Evolutionary conservation across 306 rosid species (phyloP), one percentile per base, ranked within the genome.

Genomic region (Pterocarpus macrocarpus): DNA sequence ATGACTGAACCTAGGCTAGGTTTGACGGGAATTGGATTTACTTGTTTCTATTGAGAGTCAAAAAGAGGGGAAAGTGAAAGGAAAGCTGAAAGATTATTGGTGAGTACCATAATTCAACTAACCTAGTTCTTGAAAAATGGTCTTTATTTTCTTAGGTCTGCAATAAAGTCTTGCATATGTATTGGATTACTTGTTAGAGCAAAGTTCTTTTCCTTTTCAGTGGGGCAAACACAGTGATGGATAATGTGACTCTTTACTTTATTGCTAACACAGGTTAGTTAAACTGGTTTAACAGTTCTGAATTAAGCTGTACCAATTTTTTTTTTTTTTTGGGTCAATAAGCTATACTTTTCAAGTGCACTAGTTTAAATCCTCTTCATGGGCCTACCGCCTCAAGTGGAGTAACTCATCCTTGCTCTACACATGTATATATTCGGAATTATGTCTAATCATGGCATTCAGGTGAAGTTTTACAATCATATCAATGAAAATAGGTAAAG

Each of bases 1-100:
- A 45, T 64, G 8, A 43, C 47, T 43, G 47, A 43, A 43, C 47
- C 47, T 13, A 73, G n/a, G 75, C 66, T 75, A 58, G 66, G 75
- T 64, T 73, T 36, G 71, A 59, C 83, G 56, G 69, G 90, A 50
- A 80, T 84, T 80, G 15, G 89, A 84, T 88, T 90, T 90, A 69
- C 33, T 55, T 5, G 34, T 57, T 9, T 67, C 66, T 53, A 52
- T 22, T 34, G 1, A 22, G 39, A 56, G 56, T 56, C 34, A 28
- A 78, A 78, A 77, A 14, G 65, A 5, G 32, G 71, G 22, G 15
- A 77, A 52, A 57, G 55, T 73, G 55, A 5, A 30, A 38, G 52
- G 4, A 58, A 73, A 73, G 56, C 34, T 73, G 39, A 6, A 73
- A 12, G 67, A 30, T 71, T n/a, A 64, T 15, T 64, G 5, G 70